Conservation (phyloP, 2,329 filamentous ascomycete species). For the Ophiostoma triangulosporum region DNA sequence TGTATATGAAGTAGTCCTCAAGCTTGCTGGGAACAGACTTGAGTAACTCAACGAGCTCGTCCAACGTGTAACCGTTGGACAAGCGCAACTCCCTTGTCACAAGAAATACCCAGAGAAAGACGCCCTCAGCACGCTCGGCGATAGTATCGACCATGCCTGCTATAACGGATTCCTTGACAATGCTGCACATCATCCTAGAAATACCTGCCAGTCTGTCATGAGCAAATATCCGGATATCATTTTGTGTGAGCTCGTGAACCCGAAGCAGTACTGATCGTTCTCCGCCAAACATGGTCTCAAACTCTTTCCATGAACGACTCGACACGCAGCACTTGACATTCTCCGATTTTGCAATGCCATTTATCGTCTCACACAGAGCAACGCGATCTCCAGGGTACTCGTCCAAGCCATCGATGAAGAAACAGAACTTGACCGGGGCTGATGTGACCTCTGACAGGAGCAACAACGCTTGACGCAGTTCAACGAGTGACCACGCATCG, state of each 20-base stretch:
- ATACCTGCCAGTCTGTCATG: background rate
- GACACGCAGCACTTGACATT: constrained; percentile 6
- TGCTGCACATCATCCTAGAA: background rate
- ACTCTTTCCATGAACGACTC: constrained; percentile 5
- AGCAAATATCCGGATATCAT: background rate
- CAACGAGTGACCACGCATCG: background rate
- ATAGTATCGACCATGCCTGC: background rate
- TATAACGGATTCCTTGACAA: too few species aligned
- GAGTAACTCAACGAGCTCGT: background rate
- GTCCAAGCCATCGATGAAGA: constrained; percentile 9
- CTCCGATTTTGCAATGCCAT: background rate
- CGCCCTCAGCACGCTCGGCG: background rate
- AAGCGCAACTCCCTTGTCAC: background rate
- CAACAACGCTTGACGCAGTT: background rate
- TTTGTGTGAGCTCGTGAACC: constrained; percentile 1
- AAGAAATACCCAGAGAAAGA: background rate
- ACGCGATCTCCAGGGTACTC: background rate
- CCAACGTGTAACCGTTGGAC: background rate
- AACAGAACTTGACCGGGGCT: background rate
- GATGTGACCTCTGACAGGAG: background rate
- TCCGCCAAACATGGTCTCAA: background rate
- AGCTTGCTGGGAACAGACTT: background rate
- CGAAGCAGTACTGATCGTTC: background rate
- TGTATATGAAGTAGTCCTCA: background rate
- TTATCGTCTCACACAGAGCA: background rate